Percentiles rank a stretch among this genome's conserved stretches.
phyloP scores from a whole-genome alignment of 2,329 filamentous ascomycete genomes.

The Claviceps pazoutovae region DNA sequence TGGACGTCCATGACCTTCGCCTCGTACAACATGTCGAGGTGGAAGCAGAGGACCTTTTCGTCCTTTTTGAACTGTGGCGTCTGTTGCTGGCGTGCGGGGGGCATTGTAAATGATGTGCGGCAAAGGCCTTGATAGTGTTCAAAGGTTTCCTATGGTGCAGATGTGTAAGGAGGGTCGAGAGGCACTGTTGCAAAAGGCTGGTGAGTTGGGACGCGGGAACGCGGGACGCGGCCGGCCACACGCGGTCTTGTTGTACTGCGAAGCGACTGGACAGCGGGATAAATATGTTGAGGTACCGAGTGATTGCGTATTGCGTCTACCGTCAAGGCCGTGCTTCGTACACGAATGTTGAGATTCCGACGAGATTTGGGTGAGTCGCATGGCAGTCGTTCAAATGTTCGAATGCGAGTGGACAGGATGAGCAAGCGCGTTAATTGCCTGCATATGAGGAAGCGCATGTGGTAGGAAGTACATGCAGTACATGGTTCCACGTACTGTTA shows the following conservation, averaged over 20 bases:
- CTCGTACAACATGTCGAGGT: conserved; percentile 93
- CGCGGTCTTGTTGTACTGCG: neutral
- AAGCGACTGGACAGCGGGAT: neutral
- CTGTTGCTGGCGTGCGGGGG: conserved; percentile 29
- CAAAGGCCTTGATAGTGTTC: neutral
- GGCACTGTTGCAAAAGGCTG: neutral
- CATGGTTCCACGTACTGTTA: neutral
- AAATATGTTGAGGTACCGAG: neutral
- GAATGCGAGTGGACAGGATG: neutral
- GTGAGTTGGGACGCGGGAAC: neutral
- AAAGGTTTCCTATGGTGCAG: neutral
- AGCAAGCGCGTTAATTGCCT: conserved; percentile 8
- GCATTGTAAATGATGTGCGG: conserved; percentile 17
- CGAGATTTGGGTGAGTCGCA: neutral
- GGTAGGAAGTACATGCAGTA: neutral
- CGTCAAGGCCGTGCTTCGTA: neutral
- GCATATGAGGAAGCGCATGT: conserved; percentile 2
- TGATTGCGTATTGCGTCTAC: neutral
- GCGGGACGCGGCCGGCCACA: neutral
- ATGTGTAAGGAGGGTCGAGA: neutral
- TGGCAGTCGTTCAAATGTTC: neutral
- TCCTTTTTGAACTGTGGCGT: conserved; percentile 52
- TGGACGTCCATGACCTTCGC: conserved; percentile 80
- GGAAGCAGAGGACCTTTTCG: conserved; percentile 92
- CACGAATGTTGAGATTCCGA: neutral